Evolutionary conservation across 1,284 basidiomycete species (phyloP).

Genomic region (Singerocomus inundabilis): DNA sequence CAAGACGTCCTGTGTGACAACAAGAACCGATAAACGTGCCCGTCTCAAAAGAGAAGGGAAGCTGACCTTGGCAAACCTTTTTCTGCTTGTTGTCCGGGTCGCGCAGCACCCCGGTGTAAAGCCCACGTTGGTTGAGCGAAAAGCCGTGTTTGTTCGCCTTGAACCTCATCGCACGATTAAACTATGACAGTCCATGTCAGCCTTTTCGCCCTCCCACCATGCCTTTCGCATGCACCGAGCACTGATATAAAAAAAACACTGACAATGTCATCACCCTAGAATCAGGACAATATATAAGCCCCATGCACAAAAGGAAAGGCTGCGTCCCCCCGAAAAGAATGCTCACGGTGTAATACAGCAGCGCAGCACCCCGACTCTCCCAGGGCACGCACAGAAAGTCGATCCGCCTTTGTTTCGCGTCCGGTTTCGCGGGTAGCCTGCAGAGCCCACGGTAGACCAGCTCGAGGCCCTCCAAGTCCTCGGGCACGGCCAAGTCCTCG

Average conservation of each 20-base stretch:
- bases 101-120: constrained; percentile 72
- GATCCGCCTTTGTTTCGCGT: constrained; percentile 65
- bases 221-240: too few relatives aligned
- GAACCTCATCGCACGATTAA: constrained; percentile 84
- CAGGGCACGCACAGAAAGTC: constrained; percentile 82
- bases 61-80: constrained; percentile 60
- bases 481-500: constrained; percentile 73
- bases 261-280: constrained; percentile 86
- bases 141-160: constrained; percentile 83
- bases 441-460: constrained; percentile 82
- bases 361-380: constrained; percentile 73
- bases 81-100: constrained; percentile 57
- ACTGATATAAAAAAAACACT: too few relatives aligned
- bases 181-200: too few relatives aligned
- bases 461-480: constrained; percentile 66
- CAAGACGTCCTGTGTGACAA: constrained; percentile 61
- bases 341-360: constrained; percentile 85
- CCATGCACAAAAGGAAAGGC: too few relatives aligned
- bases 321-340: too few relatives aligned
- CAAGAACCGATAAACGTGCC: not conserved
- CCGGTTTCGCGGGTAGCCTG: constrained; percentile 40
- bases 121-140: constrained; percentile 82
- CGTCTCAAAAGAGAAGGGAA: too few relatives aligned
- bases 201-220: too few relatives aligned
- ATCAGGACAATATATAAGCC: too few relatives aligned